phyloP scores from a whole-genome alignment of 176 grass and related monocot species.

The Tillandsia leiboldiana region DNA sequence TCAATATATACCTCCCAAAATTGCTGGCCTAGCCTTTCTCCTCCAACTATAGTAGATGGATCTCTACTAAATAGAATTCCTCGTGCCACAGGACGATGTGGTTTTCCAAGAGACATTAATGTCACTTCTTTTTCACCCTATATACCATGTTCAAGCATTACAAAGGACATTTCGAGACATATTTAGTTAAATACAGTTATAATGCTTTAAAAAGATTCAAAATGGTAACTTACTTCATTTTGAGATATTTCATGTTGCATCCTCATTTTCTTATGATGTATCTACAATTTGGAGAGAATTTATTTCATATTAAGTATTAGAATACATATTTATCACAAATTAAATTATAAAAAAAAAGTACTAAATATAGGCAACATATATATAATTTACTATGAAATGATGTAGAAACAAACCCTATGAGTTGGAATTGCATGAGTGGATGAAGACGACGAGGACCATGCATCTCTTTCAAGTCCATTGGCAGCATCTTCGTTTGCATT shows the following conservation, averaged over 20 bases:
- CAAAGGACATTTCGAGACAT: background rate
- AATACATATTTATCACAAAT: background rate
- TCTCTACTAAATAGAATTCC: background rate
- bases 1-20: too few relatives aligned
- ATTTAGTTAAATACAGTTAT: background rate
- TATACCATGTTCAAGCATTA: background rate
- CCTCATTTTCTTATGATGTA: background rate
- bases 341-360: background rate
- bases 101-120: background rate
- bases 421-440: background rate
- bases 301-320: background rate
- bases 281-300: background rate
- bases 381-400: background rate
- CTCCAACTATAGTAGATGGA: too few relatives aligned
- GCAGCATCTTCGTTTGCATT: background rate
- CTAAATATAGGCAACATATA: background rate
- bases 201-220: background rate
- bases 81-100: background rate
- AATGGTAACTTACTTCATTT: background rate
- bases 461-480: background rate
- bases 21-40: too few relatives aligned
- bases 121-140: background rate
- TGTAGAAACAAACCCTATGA: too few relatives aligned
- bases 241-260: background rate
- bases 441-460: background rate